Evolutionary conservation across 805 yeast species (phyloP).

Genomic region (Cyberlindnera bimundalis): DNA sequence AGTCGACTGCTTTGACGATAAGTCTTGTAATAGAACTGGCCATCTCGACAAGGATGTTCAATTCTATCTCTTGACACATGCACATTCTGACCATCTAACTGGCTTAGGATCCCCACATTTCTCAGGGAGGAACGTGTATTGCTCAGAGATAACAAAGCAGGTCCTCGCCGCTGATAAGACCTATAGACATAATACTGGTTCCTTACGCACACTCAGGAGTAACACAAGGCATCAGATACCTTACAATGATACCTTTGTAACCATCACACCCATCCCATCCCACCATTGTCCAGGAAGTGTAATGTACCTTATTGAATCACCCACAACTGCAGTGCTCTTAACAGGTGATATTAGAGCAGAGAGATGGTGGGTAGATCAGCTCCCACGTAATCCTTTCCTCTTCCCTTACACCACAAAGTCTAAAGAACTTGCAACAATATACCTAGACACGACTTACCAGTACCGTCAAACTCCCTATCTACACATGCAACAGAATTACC

Average conservation of each 20-base stretch:
- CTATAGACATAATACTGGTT: conserved; percentile 15
- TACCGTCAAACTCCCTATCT: conserved; percentile 48
- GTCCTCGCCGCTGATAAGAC: conserved; percentile 7
- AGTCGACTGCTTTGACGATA: conserved; percentile 10
- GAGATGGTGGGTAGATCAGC: conserved; percentile 42
- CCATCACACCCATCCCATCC: conserved; percentile 43
- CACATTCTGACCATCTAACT: conserved; percentile 50
- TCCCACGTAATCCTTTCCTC: conserved; percentile 37
- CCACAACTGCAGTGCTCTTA: conserved; percentile 36
- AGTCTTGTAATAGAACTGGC: conserved; percentile 1
- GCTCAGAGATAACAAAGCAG: conserved; percentile 41
- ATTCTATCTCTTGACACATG: conserved; percentile 44
- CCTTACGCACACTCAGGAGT: conserved; percentile 14
- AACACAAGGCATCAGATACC: conserved; percentile 22
- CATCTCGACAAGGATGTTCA: conserved; percentile 6
- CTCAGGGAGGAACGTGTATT: conserved; percentile 41
- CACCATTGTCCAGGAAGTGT: conserved; percentile 61
- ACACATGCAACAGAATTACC: conserved; percentile 38
- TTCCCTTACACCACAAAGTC: conserved; percentile 38
- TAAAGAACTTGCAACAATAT: conserved; percentile 40
- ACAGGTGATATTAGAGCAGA: conserved; percentile 63
- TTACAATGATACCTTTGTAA: conserved; percentile 24
- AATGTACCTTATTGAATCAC: conserved; percentile 46
- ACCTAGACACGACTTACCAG: conserved; percentile 53
- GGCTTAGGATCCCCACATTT: conserved; percentile 41